These are phyloP conservation scores for Diddensiella santjacobensis DNA, from an alignment of 805 yeast species.

Conservation along the genomic window DNA sequence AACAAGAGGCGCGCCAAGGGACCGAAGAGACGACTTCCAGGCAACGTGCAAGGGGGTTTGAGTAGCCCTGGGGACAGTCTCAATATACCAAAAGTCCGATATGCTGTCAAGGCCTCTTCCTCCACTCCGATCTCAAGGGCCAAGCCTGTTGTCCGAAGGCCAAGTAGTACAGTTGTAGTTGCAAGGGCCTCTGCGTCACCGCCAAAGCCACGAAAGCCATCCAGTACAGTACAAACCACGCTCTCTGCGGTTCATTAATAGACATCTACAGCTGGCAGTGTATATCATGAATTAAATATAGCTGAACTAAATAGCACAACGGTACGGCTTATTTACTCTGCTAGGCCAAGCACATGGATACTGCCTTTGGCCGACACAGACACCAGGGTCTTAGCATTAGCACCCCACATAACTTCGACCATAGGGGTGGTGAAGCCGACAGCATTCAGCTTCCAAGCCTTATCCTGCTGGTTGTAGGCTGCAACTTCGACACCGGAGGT, in stretches of 20 bases:
- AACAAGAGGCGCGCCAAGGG: constrained; percentile 37
- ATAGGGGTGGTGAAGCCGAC: constrained; percentile 5
- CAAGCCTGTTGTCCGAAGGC: neutral
- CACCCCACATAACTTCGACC: constrained; percentile 19
- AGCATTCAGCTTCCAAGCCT: constrained; percentile 32
- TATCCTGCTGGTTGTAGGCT: constrained; percentile 40
- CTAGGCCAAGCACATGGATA: neutral
- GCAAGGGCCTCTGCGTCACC: constrained; percentile 11
- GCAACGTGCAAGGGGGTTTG: neutral
- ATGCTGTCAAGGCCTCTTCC: neutral
- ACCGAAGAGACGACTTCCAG: constrained; percentile 39
- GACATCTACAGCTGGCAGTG: no score
- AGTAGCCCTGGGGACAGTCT: neutral
- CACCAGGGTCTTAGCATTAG: constrained; percentile 15
- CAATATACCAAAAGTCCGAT: neutral
- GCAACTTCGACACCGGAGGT: constrained; percentile 31
- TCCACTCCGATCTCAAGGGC: neutral
- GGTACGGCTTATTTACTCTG: no score
- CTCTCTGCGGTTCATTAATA: neutral
- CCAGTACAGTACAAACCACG: constrained; percentile 9
- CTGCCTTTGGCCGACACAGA: constrained; percentile 21
- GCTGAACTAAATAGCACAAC: no score
- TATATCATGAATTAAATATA: no score
- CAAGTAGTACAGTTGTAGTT: neutral
- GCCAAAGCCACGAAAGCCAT: constrained; percentile 24